A percentile compares a stretch with the other conserved stretches of the same genome.
Evolutionary conservation across 805 yeast species (phyloP).

Genomic region (Cyberlindnera subsufficiens): DNA sequence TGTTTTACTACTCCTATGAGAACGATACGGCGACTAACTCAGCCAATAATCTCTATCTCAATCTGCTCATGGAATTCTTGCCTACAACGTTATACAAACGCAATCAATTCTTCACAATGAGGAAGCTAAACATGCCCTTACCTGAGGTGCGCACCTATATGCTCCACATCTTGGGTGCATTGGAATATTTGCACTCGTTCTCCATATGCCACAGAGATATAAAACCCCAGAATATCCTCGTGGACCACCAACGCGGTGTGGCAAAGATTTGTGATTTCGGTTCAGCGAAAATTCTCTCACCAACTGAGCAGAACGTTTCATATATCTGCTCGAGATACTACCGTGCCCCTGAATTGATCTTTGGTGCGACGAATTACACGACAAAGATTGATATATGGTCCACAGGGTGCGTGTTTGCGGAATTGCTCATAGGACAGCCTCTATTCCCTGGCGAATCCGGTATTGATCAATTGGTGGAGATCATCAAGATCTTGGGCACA

Average conservation of each 20-base stretch:
- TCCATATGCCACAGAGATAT: constrained; percentile 89
- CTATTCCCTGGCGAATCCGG: constrained; percentile 97
- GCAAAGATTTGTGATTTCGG: constrained; percentile 96
- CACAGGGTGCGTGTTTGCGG: constrained; percentile 98
- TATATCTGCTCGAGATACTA: constrained; percentile 96
- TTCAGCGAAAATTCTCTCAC: constrained; percentile 84
- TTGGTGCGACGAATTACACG: constrained; percentile 95
- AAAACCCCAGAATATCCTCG: constrained; percentile 82
- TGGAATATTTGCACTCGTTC: constrained; percentile 74
- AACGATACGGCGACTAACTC: constrained; percentile 39
- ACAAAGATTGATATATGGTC: constrained; percentile 98
- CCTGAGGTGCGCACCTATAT: constrained; percentile 84
- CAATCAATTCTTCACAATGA: constrained; percentile 74
- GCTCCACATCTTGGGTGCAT: constrained; percentile 68
- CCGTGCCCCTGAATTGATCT: constrained; percentile 95
- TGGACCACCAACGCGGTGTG: constrained; percentile 79
- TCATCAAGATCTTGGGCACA: constrained; percentile 92
- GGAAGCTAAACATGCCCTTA: constrained; percentile 76
- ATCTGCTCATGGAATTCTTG: constrained; percentile 83
- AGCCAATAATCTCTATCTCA: constrained; percentile 67
- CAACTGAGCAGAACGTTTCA: constrained; percentile 90
- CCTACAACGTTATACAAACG: constrained; percentile 97
- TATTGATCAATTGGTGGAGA: constrained; percentile 94
- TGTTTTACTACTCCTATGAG: constrained; percentile 83
- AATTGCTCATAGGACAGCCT: constrained; percentile 90